Evolutionary conservation across 805 yeast genomes (phyloP), one percentile per base, ranked within the genome.

Genomic region (Candida mattraensis): DNA sequence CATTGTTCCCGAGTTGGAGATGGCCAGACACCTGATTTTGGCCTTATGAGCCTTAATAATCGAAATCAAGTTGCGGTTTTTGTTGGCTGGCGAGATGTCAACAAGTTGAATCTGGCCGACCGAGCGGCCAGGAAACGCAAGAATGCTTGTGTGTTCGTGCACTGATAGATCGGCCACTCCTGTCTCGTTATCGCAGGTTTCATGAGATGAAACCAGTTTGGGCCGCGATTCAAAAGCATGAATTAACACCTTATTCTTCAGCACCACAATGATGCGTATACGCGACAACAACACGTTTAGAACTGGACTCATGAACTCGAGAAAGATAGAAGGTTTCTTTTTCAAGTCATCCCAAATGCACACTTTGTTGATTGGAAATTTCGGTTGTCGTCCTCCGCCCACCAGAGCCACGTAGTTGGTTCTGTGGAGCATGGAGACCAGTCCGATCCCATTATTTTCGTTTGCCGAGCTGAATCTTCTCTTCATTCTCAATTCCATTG

Each of bases 271-370:
- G 3, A 91, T 81, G 37, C 87, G 66, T 9, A 82, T 75, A 37
- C 96, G 69, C 8, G 95, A 83, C 24, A 91, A 60, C 24, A 82
- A 70, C 7, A 87, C 87, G 45, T 83, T 79, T 30, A 83, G 64
- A 4, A 91, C 81, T 0, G 91, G 85, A 29, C 80, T 75, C 68
- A 74, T 72, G 55, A 89, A 87, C 56, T 86, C 93, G 40, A 93
- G 62, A 23, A 74, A 72, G 13, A 87, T 67, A 4, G 89, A 83
- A 18, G 80, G 80, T 47, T 79, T 80, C 44, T 81, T 74, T 60
- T 86, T 85, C 42, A 86, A 60, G 57, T 91, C 98, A 61, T 91
- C 97, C 96, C 96, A 93, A 12, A 91, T 80, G 22, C 87, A 72
- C 24, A 88, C 74, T 57, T 84, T 85, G 62, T 86, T 87, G 47